Conservation (phyloP, 495 filamentous ascomycete species). For the Sordaria brevicollis region DNA sequence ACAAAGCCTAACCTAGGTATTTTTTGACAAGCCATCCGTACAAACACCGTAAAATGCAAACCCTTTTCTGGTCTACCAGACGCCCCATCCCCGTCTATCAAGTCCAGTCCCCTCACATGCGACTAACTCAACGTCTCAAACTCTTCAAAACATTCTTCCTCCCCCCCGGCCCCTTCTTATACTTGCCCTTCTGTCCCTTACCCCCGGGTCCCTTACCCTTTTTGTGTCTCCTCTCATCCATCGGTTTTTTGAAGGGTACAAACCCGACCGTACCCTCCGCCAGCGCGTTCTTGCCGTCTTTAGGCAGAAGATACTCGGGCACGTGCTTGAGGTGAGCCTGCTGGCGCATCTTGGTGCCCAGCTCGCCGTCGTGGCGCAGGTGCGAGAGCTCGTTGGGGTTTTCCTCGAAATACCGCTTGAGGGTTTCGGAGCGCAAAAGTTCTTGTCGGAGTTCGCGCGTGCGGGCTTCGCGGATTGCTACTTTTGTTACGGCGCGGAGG, state of each 20-base stretch:
- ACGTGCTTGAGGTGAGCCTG: constrained; percentile 92
- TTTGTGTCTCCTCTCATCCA: constrained; percentile 58
- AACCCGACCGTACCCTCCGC: constrained; percentile 54
- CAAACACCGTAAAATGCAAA: neutral
- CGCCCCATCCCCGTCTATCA: too few relatives aligned
- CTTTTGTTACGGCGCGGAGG: constrained; percentile 65
- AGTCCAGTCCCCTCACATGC: too few relatives aligned
- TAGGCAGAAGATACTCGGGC: constrained; percentile 85
- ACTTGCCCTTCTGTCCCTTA: constrained; percentile 44
- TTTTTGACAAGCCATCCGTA: neutral
- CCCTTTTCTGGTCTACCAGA: neutral
- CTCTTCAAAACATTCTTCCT: constrained; percentile 81
- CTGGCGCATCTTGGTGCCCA: constrained; percentile 57
- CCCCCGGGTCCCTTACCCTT: constrained; percentile 55
- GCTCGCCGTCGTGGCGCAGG: constrained; percentile 82
- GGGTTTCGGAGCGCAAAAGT: constrained; percentile 80
- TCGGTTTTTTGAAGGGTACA: constrained; percentile 62
- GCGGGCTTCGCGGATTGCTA: constrained; percentile 82
- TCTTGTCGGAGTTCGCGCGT: constrained; percentile 80
- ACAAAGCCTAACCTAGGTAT: neutral
- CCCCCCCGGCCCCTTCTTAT: constrained; percentile 25
- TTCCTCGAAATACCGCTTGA: constrained; percentile 94
- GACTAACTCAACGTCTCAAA: constrained; percentile 50
- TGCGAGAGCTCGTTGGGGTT: constrained; percentile 82
- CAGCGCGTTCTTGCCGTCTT: constrained; percentile 59